phyloP scores from a whole-genome alignment of 768 basidiomycete genomes.

The Tricholoma sp. region DNA sequence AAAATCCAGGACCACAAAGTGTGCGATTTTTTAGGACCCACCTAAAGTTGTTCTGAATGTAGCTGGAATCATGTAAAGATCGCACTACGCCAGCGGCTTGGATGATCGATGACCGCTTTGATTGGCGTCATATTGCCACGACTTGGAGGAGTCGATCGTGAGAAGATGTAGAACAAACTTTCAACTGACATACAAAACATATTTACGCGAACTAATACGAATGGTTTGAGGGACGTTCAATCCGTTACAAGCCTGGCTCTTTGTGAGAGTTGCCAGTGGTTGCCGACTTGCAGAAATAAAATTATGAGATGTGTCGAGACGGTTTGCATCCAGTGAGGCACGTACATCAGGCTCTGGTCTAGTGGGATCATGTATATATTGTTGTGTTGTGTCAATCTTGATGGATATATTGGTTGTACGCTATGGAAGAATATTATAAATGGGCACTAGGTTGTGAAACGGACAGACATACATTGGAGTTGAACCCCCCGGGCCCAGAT shows the following conservation, averaged over 20 bases:
- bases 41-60: too few species aligned
- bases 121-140: too few species aligned
- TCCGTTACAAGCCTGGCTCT: slow-evolving; percentile 6
- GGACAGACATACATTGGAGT: slow-evolving; percentile 23
- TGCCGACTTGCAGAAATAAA: slow-evolving; percentile 8
- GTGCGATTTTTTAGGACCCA: too few species aligned
- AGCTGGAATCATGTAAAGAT: too few species aligned
- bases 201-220: neutral
- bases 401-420: slow-evolving; percentile 53
- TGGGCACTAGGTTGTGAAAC: neutral
- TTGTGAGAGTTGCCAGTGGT: slow-evolving; percentile 13
- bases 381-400: slow-evolving; percentile 59
- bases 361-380: slow-evolving; percentile 35
- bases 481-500: slow-evolving; percentile 26
- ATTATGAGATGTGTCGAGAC: neutral
- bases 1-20: too few species aligned
- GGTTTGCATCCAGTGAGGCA: neutral
- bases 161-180: too few species aligned
- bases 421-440: slow-evolving; percentile 15
- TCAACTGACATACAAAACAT: too few species aligned
- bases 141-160: too few species aligned
- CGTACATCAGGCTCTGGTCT: slow-evolving; percentile 15
- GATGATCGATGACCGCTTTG: too few species aligned
- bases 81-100: too few species aligned
- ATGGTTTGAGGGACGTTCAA: neutral